Evolutionary conservation across 2,329 filamentous ascomycete genomes (phyloP).

Genomic region (Xylaria sp.): DNA sequence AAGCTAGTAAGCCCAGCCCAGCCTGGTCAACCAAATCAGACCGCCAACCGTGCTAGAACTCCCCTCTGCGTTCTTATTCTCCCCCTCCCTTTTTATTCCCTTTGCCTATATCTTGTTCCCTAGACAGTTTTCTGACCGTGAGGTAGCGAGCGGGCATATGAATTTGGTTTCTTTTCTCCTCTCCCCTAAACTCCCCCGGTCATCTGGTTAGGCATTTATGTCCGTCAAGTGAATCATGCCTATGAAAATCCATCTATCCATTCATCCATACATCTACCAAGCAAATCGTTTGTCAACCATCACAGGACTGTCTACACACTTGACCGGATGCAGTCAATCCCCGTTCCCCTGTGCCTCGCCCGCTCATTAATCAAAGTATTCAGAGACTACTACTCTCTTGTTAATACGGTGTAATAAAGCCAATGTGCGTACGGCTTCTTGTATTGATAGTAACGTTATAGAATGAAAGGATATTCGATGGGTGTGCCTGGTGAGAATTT

Average conservation of each 20-base stretch:
- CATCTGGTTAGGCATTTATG: conserved; percentile 1
- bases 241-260: conserved; percentile 30
- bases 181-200: no score
- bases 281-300: conserved; percentile 17
- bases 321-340: conserved; percentile 5
- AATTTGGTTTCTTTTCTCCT: conserved; percentile 5
- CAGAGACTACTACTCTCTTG: conserved; percentile 15
- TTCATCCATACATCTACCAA: conserved; percentile 33
- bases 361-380: conserved; percentile 27
- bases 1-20: conserved; percentile 10
- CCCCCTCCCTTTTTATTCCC: neutral
- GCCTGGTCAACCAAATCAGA: conserved; percentile 26
- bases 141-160: conserved; percentile 11
- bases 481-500: conserved; percentile 19
- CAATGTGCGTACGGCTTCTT: conserved; percentile 2
- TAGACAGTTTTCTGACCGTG: conserved; percentile 14
- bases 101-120: conserved; percentile 4
- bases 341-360: conserved; percentile 11
- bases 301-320: conserved; percentile 8
- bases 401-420: conserved; percentile 6
- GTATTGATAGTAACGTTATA: conserved; percentile 13
- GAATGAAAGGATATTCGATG: conserved; percentile 21
- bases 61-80: conserved; percentile 3
- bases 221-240: conserved; percentile 22
- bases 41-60: conserved; percentile 20